Evolutionary conservation across 2,329 filamentous ascomycete genomes (phyloP), one percentile per base, ranked within the genome.

Genomic region (Gyromitra esculenta): DNA sequence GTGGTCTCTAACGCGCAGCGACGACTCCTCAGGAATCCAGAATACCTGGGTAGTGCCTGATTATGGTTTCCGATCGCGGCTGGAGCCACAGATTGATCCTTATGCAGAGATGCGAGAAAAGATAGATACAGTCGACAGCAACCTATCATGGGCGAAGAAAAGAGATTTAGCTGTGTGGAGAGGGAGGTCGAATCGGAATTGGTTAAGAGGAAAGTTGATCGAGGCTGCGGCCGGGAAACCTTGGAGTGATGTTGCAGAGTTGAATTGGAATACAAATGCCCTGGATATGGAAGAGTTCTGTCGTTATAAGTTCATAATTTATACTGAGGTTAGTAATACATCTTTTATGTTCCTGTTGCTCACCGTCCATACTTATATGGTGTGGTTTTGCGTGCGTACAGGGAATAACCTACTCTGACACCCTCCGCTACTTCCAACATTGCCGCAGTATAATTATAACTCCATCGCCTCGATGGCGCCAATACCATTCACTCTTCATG

Each of bases 61-160:
- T 83, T 90, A 87, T 84, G 84, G 84, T 80, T 87, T 86, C 83
- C 89, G 85, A 85, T 84, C 85, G 5, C 88, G 87, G 87, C 83
- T 85, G 25, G 83, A 87, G 59, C 85, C 85, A 68, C 86, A 86
- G 83, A 87, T 86, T 81, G 84, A 81, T 81, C 85, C 76, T 77
- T 83, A 79, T 60, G 54, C 72, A 7, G 79, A 81, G 54, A 76
- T 82, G 3, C 80, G 78, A 11, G 43, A 71, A 39, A 78, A 81
- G 41, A 77, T 79, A 11, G 56, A 71, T 8, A 41, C 52, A 0
- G 75, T 78, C 2, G 79, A 81, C n/a, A 35, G 80, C n/a, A 70
- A 59, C 9, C 15, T 71, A 9, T 25, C 62, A 1, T 72, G 60
- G 74, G 76, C 80, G 62, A 72, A 81, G 41, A 79, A 80, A 65